These are phyloP conservation scores for Termitomyces sp. DNA, from an alignment of 768 basidiomycete species.

Conservation along the genomic window DNA sequence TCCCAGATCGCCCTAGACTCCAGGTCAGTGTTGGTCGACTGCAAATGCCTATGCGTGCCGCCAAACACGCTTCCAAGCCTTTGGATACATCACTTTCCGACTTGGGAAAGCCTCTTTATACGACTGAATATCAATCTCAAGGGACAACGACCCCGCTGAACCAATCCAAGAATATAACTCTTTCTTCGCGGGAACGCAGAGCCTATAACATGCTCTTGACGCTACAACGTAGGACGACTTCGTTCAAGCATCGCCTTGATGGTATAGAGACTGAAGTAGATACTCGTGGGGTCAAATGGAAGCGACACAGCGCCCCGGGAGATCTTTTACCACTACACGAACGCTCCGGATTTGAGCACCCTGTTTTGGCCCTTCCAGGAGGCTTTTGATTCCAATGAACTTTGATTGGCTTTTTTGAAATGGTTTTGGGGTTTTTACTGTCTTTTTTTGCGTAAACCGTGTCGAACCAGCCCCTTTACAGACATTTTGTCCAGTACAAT, in stretches of 20 bases:
- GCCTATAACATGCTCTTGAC: constrained; percentile 65
- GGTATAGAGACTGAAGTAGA: constrained; percentile 14
- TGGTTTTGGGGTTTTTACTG: background rate
- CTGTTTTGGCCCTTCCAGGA: constrained; percentile 54
- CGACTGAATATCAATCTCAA: constrained; percentile 26
- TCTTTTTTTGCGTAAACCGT: background rate
- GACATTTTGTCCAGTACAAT: background rate
- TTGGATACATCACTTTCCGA: constrained; percentile 31
- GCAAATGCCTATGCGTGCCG: constrained; percentile 36
- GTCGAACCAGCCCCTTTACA: background rate
- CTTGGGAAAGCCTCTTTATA: constrained; percentile 27
- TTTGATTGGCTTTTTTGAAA: no score
- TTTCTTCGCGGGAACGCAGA: constrained; percentile 53
- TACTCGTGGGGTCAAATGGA: constrained; percentile 35
- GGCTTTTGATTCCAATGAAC: no score
- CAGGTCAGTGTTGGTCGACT: constrained; percentile 38
- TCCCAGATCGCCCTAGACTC: constrained; percentile 22
- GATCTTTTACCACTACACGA: constrained; percentile 45
- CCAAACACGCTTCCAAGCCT: constrained; percentile 18
- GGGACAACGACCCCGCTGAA: constrained; percentile 19
- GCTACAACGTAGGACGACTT: constrained; percentile 52
- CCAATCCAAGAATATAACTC: constrained; percentile 46
- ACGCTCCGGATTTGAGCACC: constrained; percentile 56
- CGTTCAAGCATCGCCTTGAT: constrained; percentile 25
- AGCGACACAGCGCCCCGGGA: constrained; percentile 62